Percentiles rank a stretch among this genome's conserved stretches.
Conservation (phyloP, 331 rosid species). For the Spiraea crenata region DNA sequence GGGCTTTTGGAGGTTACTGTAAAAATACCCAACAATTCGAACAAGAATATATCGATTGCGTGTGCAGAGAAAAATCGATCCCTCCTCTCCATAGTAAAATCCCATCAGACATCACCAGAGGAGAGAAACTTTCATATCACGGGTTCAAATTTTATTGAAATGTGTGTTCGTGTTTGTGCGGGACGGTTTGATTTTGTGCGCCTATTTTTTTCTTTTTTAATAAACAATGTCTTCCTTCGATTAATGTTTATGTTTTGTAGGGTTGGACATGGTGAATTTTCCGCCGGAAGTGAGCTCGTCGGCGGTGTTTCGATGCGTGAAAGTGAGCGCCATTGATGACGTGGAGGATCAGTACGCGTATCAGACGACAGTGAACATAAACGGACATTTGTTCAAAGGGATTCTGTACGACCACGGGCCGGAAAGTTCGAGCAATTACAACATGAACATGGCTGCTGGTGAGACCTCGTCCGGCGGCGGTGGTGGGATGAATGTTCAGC, state of each 20-base stretch:
- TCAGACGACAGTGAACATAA: conserved; percentile 86
- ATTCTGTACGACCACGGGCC: conserved; percentile 82
- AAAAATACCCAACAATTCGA: conserved; percentile 18
- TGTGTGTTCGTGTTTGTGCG: conserved; percentile 23
- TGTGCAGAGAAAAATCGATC: conserved; percentile 38
- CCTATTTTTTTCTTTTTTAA: neutral
- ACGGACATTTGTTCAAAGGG: conserved; percentile 87
- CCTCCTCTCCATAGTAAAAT: conserved; percentile 10
- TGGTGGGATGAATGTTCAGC: conserved; percentile 41
- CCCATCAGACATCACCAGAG: conserved; percentile 7
- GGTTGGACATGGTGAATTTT: conserved; percentile 64
- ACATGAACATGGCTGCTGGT: conserved; percentile 31
- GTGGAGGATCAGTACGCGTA: conserved; percentile 84
- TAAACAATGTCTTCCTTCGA: neutral
- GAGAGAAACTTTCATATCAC: too few species aligned
- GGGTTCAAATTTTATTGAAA: conserved; percentile 1
- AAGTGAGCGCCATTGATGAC: conserved; percentile 68
- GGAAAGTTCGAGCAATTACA: conserved; percentile 31
- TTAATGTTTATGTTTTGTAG: conserved; percentile 16
- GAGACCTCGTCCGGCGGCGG: conserved; percentile 58
- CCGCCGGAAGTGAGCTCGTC: conserved; percentile 64
- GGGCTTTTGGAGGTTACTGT: conserved; percentile 23
- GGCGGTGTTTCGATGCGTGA: conserved; percentile 75
- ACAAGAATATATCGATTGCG: conserved; percentile 47
- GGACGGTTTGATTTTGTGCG: conserved; percentile 6